Evolutionary conservation across 305 asterid species (phyloP), one percentile per base, ranked within the genome.

Genomic region (Fraxinus angustifolia): DNA sequence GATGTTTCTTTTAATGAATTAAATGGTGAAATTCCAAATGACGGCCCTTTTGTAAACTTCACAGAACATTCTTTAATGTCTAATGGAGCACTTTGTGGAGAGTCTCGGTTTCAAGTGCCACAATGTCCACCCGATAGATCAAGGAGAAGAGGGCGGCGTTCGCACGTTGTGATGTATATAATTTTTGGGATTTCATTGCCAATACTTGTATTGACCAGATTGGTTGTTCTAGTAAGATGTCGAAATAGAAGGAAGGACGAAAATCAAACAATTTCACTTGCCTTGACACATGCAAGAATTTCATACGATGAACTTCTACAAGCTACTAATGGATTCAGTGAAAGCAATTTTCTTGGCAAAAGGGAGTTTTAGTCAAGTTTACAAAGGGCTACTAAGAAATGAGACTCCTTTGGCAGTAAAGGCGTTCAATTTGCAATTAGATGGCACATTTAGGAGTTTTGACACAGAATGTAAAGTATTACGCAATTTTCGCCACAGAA

Each of bases 21-120:
- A 16, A 50, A 31, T 5, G 88, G 89, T 28, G 78, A 84, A 80
- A 87, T 89, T 79, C 88, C 87, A 1, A 70, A 11, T 1, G 79
- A 82, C 0, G 87, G 90, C 16, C 89, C 90, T 48, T 85, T 84
- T 78, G 45, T 28, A 2, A 84, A 83, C 83, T 84, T 78, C 82
- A 86, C 87, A 31, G 0, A 45, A 16, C 76, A 35, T 14, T 86
- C 86, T 23, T 86, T 86, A 70, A 28, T 62, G 73, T 84, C 86
- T 7, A 85, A 85, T 67, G 79, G 33, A 42, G 88, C 83, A 14
- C 83, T 87, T 0, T 84, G 90, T 84, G 87, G 88, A 26, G 77
- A 67, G 14, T 36, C 83, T 16, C 42, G n/a, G 10, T 71, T 84
- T 75, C 60, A 82, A 10, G 72, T 85, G 17, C 75, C 70, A 1